Base-by-base conservation (phyloP, 2,329 filamentous ascomycete genomes). In the Peltaster fructicola region DNA sequence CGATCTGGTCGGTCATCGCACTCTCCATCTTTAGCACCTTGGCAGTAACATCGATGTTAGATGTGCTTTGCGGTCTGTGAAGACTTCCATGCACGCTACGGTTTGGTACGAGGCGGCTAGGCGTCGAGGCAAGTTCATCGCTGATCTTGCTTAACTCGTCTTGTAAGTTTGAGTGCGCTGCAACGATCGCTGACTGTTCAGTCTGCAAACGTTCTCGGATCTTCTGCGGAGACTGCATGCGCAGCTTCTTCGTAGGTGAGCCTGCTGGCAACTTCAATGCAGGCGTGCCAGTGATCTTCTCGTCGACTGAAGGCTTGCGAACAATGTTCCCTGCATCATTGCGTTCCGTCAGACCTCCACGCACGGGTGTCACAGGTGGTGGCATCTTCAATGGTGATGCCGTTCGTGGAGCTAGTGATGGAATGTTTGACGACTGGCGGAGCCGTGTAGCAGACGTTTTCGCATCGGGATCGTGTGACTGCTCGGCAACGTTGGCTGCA, bases 151-250 rank as follows among this genome's bases (percentile, higher is more conserved):
- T 68, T 6, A 93, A 58, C 45, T 93, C 84, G 4, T 69, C 67
- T 46, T 75, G 69, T 8, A 93, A 52, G 3, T 65, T 65, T 3
- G 64, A 61, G 32, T 84, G 78, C 0, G 73, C 70, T 6, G 72
- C 68, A 4, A 71, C 68, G 9, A 84, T 68, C 0, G 73, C 66
- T 27, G 67, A 70, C 50, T 82, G 81, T 47, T 92, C 82, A 23
- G 68, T 73, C 40, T 85, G 75, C 1, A 93, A 61, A 16, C 85
- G 73, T 53, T 93, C 84, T 10, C 84, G 76, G 20, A 73, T 54
- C 50, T 72, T 72, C 37, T 70, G 65, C 3, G 68, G 67, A 17
- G 62, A 69, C 39, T 72, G 68, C 59, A 71, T 63, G 20, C 59
- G 56, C 11, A 85, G 57, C 45, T 77, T 84, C 38, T 76, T 74